Evolutionary conservation across 2,329 filamentous ascomycete species (phyloP).

Genomic region (Pochonia chlamydosporia): DNA sequence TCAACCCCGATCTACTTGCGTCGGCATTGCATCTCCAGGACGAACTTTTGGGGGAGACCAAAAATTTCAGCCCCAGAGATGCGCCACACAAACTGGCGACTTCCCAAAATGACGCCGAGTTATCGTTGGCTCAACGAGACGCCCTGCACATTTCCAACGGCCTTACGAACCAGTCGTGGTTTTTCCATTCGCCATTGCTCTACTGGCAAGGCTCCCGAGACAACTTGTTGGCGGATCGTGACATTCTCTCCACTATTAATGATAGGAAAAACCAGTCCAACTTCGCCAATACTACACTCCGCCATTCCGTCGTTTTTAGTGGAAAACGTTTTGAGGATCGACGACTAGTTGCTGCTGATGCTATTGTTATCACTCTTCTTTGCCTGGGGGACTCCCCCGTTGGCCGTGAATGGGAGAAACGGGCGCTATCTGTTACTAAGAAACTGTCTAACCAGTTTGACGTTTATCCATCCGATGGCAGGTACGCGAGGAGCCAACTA

Average conservation of each 20-base stretch:
- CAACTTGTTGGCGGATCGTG: conserved; percentile 50
- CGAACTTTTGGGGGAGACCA: conserved; percentile 56
- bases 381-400: conserved; percentile 61
- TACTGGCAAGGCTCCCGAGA: conserved; percentile 69
- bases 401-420: conserved; percentile 59
- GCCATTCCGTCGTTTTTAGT: conserved; percentile 75
- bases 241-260: conserved; percentile 67
- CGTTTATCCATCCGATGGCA: conserved; percentile 56
- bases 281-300: conserved; percentile 65
- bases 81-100: conserved; percentile 19
- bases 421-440: conserved; percentile 46
- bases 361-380: conserved; percentile 71
- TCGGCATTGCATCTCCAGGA: conserved; percentile 66
- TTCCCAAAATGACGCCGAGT: conserved; percentile 24
- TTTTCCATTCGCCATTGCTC: conserved; percentile 75
- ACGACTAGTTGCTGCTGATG: conserved; percentile 65
- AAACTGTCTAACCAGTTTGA: conserved; percentile 52
- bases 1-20: conserved; percentile 59
- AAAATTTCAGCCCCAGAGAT: conserved; percentile 46
- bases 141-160: conserved; percentile 54
- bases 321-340: conserved; percentile 70
- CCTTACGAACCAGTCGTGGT: conserved; percentile 60
- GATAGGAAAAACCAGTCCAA: conserved; percentile 55
- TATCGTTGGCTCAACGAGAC: conserved; percentile 44
- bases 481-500: conserved; percentile 49